Conservation (phyloP, 371 early-diverging fungal genomes). For the Mucor irregularis region DNA sequence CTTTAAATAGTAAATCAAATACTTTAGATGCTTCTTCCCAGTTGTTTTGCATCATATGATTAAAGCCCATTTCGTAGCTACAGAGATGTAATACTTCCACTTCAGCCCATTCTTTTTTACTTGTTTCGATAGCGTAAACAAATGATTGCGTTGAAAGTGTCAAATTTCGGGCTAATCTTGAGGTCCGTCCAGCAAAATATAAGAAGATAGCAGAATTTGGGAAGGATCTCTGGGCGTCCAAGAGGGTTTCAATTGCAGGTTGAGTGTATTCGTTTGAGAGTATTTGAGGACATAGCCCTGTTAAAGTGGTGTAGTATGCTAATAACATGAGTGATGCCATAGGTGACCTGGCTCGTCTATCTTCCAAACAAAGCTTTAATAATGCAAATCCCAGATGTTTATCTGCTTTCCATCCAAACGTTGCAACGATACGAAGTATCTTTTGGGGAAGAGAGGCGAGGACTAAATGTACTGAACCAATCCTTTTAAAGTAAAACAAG, state of each 20-base stretch:
- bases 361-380: slow-evolving; percentile 49
- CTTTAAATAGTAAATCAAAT: slow-evolving; percentile 36
- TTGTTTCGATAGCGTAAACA: slow-evolving; percentile 36
- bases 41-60: slow-evolving; percentile 48
- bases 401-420: slow-evolving; percentile 61
- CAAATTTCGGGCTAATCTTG: slow-evolving; percentile 39
- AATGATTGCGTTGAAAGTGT: slow-evolving; percentile 42
- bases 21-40: slow-evolving; percentile 47
- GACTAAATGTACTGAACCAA: slow-evolving; percentile 61
- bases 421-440: slow-evolving; percentile 47
- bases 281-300: slow-evolving; percentile 41
- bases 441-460: slow-evolving; percentile 60
- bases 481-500: too few species aligned
- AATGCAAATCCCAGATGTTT: slow-evolving; percentile 58
- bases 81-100: slow-evolving; percentile 35
- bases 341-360: slow-evolving; percentile 53
- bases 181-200: slow-evolving; percentile 58
- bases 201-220: slow-evolving; percentile 59
- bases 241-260: slow-evolving; percentile 51
- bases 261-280: slow-evolving; percentile 33
- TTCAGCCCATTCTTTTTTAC: slow-evolving; percentile 44
- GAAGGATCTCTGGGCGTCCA: slow-evolving; percentile 49
- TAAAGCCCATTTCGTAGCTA: slow-evolving; percentile 57
- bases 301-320: slow-evolving; percentile 38
- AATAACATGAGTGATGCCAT: slow-evolving; percentile 57